Base-by-base conservation (phyloP, 768 basidiomycete species). In the Calocera viscosa region DNA sequence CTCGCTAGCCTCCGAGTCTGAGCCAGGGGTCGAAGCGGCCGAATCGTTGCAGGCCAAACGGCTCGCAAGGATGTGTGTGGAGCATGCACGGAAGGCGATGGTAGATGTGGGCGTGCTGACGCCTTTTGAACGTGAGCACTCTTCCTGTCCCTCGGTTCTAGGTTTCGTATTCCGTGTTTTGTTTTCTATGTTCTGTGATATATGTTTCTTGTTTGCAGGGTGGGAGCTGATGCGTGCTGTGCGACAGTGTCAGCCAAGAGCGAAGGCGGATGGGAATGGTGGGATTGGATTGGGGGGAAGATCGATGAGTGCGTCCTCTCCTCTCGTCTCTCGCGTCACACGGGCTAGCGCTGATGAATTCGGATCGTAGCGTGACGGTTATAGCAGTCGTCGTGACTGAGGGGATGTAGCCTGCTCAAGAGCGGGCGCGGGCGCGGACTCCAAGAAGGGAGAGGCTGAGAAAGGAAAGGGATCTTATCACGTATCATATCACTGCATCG, bases 351-450 rank as follows among this genome's bases (percentile, higher is more conserved):
- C 49, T 63, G 22, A 68, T 24, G 17, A n/a, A n/a, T n/a, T n/a
- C 49, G 28, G 5, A 26, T 17, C 16, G 12, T 35, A 68, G 68
- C 64, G 68, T 66, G 33, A 69, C 68, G 7, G 66, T 66, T 22
- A 60, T 69, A 17, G 68, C 66, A 7, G 68, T 66, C 2, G 47
- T 69, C 22, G 68, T 69, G 14, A 66, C 49, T 24, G 68, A 69
- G 63, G 68, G 66, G 49, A 40, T 67, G 40, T 69, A 60, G 53
- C 19, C 19, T 47, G 19, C 3, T 7, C 24, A 47, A 24, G 24
- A 19, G 8, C 7, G 14, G 53, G 53, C 14, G 16, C 30, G 30
- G 26, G 8, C 7, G 24, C 2, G 10, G 26, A 32, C 30, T 5
- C 14, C 16, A 26, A 47, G 24, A 24, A 19, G 8, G 5, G 53